phyloP scores from a whole-genome alignment of 129 eudicot genomes.

The Dittrichia graveolens region DNA sequence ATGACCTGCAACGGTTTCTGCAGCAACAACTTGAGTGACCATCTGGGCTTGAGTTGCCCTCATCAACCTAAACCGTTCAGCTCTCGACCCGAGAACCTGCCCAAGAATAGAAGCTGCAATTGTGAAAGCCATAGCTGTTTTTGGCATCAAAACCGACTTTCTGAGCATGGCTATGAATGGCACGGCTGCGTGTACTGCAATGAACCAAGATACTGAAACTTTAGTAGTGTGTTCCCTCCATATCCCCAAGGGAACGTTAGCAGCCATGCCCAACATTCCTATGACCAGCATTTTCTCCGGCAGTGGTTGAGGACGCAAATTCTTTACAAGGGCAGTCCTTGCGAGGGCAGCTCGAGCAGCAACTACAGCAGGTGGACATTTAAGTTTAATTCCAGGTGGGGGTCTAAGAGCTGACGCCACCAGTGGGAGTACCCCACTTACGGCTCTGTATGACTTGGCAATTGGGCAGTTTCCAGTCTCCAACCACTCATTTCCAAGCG shows the following conservation, averaged over 20 bases:
- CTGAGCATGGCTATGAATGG: conserved; percentile 88
- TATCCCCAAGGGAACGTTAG: conserved; percentile 70
- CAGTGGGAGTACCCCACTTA: conserved; percentile 64
- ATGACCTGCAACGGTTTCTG: conserved; percentile 25
- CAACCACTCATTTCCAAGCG: conserved; percentile 69
- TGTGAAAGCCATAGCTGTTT: conserved; percentile 83
- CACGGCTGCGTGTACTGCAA: conserved; percentile 82
- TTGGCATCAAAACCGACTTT: conserved; percentile 70
- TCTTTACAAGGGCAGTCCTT: conserved; percentile 67
- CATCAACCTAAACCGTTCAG: conserved; percentile 62
- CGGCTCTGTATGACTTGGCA: conserved; percentile 84
- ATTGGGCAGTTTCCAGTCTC: conserved; percentile 78
- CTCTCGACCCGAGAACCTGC: conserved; percentile 68
- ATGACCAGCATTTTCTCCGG: conserved; percentile 68
- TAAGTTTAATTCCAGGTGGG: conserved; percentile 69
- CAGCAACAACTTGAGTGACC: conserved; percentile 28
- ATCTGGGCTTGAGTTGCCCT: conserved; percentile 40
- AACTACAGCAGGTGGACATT: conserved; percentile 77
- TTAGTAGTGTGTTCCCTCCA: conserved; percentile 85
- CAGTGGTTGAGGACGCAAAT: conserved; percentile 73
- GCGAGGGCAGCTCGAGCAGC: conserved; percentile 91
- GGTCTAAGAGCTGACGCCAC: conserved; percentile 67
- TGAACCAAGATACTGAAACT: conserved; percentile 77
- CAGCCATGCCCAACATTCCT: conserved; percentile 73
- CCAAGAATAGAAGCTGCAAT: conserved; percentile 78